phyloP scores from a whole-genome alignment of 495 filamentous ascomycete genomes.

The Penicillium simplicissimum region DNA sequence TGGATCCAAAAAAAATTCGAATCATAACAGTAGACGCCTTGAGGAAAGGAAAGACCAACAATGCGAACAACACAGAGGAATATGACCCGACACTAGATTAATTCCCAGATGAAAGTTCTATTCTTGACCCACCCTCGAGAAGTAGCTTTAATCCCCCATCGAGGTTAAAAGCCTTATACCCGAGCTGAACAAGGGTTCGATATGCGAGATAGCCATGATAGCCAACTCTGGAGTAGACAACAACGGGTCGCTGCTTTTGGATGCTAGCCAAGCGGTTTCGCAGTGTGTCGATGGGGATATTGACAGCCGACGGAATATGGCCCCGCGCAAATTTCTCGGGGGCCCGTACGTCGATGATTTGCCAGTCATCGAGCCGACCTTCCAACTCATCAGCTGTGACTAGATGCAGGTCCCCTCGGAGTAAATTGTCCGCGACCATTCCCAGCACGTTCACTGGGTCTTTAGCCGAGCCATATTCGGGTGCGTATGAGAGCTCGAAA shows the following conservation, averaged over 20 bases:
- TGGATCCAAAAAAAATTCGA: no score
- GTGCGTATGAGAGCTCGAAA: not conserved
- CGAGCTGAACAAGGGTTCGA: not conserved
- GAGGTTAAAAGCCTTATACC: not conserved
- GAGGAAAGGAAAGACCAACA: no score
- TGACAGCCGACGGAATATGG: not conserved
- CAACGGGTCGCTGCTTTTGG: not conserved
- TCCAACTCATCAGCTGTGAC: not conserved
- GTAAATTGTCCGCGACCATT: not conserved
- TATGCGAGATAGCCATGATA: constrained; percentile 9
- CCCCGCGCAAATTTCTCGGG: not conserved
- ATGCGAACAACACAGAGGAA: no score
- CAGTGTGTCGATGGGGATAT: constrained; percentile 1
- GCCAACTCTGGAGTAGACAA: constrained; percentile 3
- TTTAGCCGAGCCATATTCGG: constrained; percentile 2
- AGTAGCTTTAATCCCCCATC: constrained; percentile 5
- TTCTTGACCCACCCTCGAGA: not conserved
- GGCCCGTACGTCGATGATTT: constrained; percentile 4
- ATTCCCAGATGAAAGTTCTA: not conserved
- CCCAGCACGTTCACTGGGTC: constrained; percentile 3
- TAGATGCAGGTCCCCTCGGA: not conserved
- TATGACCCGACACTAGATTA: no score
- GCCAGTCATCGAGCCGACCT: not conserved
- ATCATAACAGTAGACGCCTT: no score
- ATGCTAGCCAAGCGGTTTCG: not conserved